Evolutionary conservation across 352 stramenopile genomes (phyloP).

Genomic region (Globisporangium acanthophoron): DNA sequence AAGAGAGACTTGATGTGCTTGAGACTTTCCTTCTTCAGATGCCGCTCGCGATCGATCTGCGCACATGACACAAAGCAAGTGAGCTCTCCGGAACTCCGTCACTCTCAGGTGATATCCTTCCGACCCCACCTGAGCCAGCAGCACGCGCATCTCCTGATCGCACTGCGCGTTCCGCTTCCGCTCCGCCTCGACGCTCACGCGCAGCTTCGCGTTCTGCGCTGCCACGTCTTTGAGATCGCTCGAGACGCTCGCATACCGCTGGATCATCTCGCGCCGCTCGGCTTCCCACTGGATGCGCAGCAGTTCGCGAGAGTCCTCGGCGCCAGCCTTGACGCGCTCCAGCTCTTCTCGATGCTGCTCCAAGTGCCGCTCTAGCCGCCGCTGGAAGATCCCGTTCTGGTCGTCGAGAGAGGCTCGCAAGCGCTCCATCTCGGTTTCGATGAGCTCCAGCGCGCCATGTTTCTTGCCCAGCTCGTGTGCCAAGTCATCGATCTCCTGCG

Average conservation of each 20-base stretch:
- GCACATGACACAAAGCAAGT: neutral
- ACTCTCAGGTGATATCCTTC: no score
- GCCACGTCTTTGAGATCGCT: constrained; percentile 39
- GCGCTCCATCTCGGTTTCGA: constrained; percentile 66
- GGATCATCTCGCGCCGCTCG: constrained; percentile 27
- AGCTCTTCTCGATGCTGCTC: constrained; percentile 44
- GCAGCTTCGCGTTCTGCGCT: constrained; percentile 45
- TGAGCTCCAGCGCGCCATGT: constrained; percentile 47
- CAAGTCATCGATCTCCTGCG: constrained; percentile 18
- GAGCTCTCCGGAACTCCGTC: neutral
- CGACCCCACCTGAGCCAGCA: constrained; percentile 42
- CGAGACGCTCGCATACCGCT: constrained; percentile 32
- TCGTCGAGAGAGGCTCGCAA: constrained; percentile 47
- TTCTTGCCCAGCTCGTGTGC: constrained; percentile 42
- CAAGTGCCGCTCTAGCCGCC: constrained; percentile 36
- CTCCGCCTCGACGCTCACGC: constrained; percentile 36
- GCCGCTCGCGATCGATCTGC: constrained; percentile 62
- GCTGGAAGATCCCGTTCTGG: constrained; percentile 54
- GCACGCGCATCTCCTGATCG: constrained; percentile 59
- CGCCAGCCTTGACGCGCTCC: constrained; percentile 17
- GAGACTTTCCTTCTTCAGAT: constrained; percentile 65
- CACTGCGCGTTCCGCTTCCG: constrained; percentile 37
- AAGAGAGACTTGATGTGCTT: constrained; percentile 75
- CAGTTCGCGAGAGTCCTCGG: constrained; percentile 35
- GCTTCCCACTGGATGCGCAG: constrained; percentile 29